Evolutionary conservation across 495 filamentous ascomycete genomes (phyloP).

Genomic region (Collariella sp.): DNA sequence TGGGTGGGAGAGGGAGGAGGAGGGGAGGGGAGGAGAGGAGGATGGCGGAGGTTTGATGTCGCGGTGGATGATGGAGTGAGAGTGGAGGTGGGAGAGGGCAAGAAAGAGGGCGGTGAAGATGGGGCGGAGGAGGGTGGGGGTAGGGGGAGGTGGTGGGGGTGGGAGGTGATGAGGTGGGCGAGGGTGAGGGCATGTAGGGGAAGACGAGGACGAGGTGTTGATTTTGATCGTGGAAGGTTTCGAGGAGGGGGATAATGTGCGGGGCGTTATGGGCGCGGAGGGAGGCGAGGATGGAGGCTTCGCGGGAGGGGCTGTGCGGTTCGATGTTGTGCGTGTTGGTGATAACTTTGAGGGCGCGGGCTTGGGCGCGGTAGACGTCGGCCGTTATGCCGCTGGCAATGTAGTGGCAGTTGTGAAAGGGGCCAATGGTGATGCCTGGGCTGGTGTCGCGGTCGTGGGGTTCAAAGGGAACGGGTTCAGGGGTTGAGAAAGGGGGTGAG

Average conservation of each 20-base stretch:
- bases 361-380: slow-evolving; percentile 54
- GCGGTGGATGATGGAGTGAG: slow-evolving; percentile 71
- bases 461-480: too few relatives aligned
- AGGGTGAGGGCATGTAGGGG: slow-evolving; percentile 74
- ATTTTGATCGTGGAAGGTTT: slow-evolving; percentile 62
- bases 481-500: background rate
- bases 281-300: slow-evolving; percentile 61
- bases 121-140: slow-evolving; percentile 10
- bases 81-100: slow-evolving; percentile 65
- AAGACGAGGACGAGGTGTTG: slow-evolving; percentile 69
- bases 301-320: slow-evolving; percentile 72
- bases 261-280: slow-evolving; percentile 32
- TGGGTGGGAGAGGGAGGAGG: slow-evolving; percentile 39
- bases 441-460: slow-evolving; percentile 8
- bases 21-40: slow-evolving; percentile 51
- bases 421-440: slow-evolving; percentile 55
- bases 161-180: slow-evolving; percentile 25
- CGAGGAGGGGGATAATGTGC: slow-evolving; percentile 52
- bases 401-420: slow-evolving; percentile 60
- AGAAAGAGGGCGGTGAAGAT: slow-evolving; percentile 60
- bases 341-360: slow-evolving; percentile 82
- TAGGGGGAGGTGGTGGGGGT: background rate
- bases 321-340: slow-evolving; percentile 59
- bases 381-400: slow-evolving; percentile 72
- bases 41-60: slow-evolving; percentile 93